Base-by-base conservation (phyloP, 2,329 filamentous ascomycete species). In the Diaporthe sp. region DNA sequence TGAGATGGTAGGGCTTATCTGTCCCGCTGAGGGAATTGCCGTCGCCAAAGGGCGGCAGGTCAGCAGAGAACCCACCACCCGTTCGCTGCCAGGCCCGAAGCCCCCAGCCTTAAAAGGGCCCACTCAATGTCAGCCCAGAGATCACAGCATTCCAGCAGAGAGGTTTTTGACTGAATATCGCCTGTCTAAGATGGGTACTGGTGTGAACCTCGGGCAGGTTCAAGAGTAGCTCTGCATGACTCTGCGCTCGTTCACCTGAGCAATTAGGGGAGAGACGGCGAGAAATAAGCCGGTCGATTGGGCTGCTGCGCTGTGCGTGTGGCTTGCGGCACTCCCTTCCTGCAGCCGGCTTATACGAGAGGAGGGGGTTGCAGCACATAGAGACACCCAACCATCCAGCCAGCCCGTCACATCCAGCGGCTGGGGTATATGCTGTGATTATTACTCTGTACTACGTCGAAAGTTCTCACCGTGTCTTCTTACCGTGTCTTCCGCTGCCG, bases 51-150 rank as follows among this genome's bases (percentile, higher is more conserved):
- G 42, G 42, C 35, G 44, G 47, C 44, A 65, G 44, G 56, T 71
- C 66, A 55, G 73, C 51, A 69, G 70, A 51, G 51, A 59, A 53
- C 72, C 72, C 56, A 70, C 72, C 53, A 37, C 42, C 59, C 19
- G 59, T 27, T 27, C 44, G 61, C 30, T 35, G 42, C 61, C 42
- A 37, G 30, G 22, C 17, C 61, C 22, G 44, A 66, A 66, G 61
- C 61, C 44, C 44, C 30, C 44, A 51, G 44, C 44, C 44, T 51
- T 51, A 39, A 17, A 2, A 53, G 42, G 70, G 10, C 56, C 70
- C 70, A 65, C 70, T 30, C 47, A 37, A 27, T 59, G 53, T 71
- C 70, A 71, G 70, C 56, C 70, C 55, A 71, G 69, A 61, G 2
- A 53, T 71, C 55, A 71, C 56, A 42, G 56, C 69, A 71, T 61